Base-by-base conservation (phyloP, 805 yeast species). In the Candida endomychidarum region DNA sequence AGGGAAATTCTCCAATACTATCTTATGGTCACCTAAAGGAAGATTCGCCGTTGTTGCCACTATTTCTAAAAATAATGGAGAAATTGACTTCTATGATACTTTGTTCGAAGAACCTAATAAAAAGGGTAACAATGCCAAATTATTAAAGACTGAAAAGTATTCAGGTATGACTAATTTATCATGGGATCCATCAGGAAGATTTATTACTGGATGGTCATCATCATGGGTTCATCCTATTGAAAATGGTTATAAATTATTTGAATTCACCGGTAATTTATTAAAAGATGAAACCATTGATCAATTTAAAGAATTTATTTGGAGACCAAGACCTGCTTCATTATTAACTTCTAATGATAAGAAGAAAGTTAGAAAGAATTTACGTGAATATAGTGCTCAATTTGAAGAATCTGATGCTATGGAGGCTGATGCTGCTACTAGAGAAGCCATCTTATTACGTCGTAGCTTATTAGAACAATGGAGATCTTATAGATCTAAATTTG, bases 161-260 rank as follows among this genome's bases (percentile, higher is more conserved):
- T 73, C 77, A 40, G 95, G 96, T 47, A 76, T 89, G 67, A 84
- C 96, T 37, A 86, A 84, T 59, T 58, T 89, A 46, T 72, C 81
- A 38, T 93, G 99, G 99, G 99, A 93, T 65, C 91, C 96, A 43
- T 83, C 96, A 37, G 99, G 99, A 52, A 78, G 98, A 66, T 89
- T 74, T 61, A 72, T 91, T 39, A 83, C 91, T 35, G 86, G 84
- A 14, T 86, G 91, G 87, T 87, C 96, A 5, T 84, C 96, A 15
- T 61, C 77, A 31, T 83, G 95, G 87, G 78, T 84, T 52, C 93
- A 86, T 57, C 77, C 81, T 54, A 74, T 86, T 47, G 96, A 87
- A 58, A 88, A 90, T 56, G 99, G 99, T 48, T 93, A 81, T 78
- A 86, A 80, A 62, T 67, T 93, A 49, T 90, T 74, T 68, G 95